Evolutionary conservation across 2,329 filamentous ascomycete genomes (phyloP).

Genomic region (Zymoseptoria tritici): DNA sequence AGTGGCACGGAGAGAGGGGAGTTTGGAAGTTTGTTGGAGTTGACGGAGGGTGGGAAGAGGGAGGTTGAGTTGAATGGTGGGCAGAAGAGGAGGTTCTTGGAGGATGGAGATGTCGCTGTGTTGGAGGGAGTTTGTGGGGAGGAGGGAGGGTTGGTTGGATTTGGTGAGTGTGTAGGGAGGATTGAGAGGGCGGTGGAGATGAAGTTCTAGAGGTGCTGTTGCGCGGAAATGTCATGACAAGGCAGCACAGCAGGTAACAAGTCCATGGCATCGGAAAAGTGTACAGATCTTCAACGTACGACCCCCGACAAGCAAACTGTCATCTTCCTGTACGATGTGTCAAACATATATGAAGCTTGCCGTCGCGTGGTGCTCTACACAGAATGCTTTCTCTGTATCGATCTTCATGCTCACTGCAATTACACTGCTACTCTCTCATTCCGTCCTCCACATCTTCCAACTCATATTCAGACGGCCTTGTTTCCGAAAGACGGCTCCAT

Average conservation of each 20-base stretch:
- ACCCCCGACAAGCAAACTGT: background rate
- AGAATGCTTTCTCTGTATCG: no score
- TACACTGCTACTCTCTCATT: no score
- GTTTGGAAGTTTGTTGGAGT: conserved; percentile 64
- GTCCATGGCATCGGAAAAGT: background rate
- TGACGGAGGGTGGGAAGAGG: conserved; percentile 61
- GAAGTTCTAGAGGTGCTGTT: conserved; percentile 1
- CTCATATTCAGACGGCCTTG: no score
- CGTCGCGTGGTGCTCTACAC: no score
- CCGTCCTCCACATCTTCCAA: no score
- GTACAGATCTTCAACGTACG: background rate
- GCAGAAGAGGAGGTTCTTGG: conserved; percentile 61
- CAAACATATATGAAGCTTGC: background rate
- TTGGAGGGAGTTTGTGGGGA: conserved; percentile 57
- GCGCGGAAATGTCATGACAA: background rate
- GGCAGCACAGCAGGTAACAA: background rate
- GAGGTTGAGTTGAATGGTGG: conserved; percentile 55
- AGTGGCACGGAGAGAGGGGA: conserved; percentile 53
- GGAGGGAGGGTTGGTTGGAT: conserved; percentile 63
- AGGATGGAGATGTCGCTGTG: conserved; percentile 65
- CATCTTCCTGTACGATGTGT: background rate
- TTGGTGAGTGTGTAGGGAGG: conserved; percentile 63
- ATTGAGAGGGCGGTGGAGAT: conserved; percentile 42
- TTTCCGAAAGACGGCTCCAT: background rate
- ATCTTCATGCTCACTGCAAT: no score